Evolutionary conservation across 148 eudicot genomes (phyloP).

Genomic region (Vaccinium vitisidaea): DNA sequence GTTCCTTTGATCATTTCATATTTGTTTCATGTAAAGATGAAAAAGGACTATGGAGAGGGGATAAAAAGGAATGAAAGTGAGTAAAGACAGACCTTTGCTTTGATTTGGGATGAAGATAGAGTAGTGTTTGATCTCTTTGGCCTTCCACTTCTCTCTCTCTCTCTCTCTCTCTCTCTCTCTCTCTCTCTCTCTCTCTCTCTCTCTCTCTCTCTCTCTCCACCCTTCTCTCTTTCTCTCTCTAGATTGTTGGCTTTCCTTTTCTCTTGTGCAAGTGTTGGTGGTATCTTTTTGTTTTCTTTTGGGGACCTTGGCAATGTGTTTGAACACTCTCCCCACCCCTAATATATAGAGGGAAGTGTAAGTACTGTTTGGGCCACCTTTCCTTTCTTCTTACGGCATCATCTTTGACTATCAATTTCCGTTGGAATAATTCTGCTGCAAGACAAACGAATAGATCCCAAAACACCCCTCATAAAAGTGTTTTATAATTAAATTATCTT

Average conservation of each 20-base stretch:
- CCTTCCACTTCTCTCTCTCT: neutral
- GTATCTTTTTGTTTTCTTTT: conserved; percentile 17
- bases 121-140: neutral
- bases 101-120: conserved; percentile 15
- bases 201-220: conserved; percentile 9
- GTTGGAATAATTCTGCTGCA: neutral
- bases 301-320: neutral
- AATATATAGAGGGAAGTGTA: conserved; percentile 26
- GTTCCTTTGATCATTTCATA: conserved; percentile 16
- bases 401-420: conserved; percentile 14
- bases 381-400: conserved; percentile 48
- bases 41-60: conserved; percentile 16
- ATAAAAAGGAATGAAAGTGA: neutral
- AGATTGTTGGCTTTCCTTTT: conserved; percentile 11
- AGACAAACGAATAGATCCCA: neutral
- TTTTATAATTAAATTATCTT: too few relatives aligned
- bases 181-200: conserved; percentile 2
- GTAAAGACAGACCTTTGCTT: conserved; percentile 25
- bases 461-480: neutral
- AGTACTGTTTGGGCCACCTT: conserved; percentile 28
- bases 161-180: conserved; percentile 10
- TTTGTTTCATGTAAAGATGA: conserved; percentile 29
- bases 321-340: neutral
- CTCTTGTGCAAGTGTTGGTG: neutral
- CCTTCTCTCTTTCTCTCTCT: conserved; percentile 24